phyloP scores from a whole-genome alignment of 805 yeast genomes.

The Ogataea glucozyma region DNA sequence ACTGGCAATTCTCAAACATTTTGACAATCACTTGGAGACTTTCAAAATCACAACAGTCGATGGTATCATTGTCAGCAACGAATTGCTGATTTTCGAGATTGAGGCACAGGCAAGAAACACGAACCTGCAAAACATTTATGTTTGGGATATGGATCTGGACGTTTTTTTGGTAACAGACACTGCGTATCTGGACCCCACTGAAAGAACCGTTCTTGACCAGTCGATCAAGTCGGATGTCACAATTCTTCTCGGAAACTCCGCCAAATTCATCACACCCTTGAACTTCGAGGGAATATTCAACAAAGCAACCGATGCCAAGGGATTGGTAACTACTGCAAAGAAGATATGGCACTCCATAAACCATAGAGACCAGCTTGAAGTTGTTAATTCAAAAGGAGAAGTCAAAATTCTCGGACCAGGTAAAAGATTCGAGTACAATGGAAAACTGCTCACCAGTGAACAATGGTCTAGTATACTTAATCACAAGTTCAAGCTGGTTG shows the following conservation, averaged over 20 bases:
- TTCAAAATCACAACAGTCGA: slow-evolving; percentile 30
- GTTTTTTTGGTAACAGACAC: slow-evolving; percentile 33
- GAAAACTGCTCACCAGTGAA: slow-evolving; percentile 24
- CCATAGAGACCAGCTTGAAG: slow-evolving; percentile 19
- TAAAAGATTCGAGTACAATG: slow-evolving; percentile 28
- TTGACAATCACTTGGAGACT: slow-evolving; percentile 27
- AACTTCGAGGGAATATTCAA: slow-evolving; percentile 31
- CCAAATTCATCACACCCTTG: slow-evolving; percentile 34
- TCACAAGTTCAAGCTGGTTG: slow-evolving; percentile 29
- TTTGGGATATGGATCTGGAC: slow-evolving; percentile 37
- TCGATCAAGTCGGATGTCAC: slow-evolving; percentile 28
- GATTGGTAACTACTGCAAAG: slow-evolving; percentile 15
- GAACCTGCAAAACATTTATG: slow-evolving; percentile 34
- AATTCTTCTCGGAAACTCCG: slow-evolving; percentile 35
- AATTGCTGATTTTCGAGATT: slow-evolving; percentile 35
- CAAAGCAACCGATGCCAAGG: slow-evolving; percentile 8
- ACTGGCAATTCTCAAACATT: slow-evolving; percentile 29
- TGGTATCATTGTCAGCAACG: slow-evolving; percentile 34
- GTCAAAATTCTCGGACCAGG: slow-evolving; percentile 34
- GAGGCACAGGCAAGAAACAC: slow-evolving; percentile 27
- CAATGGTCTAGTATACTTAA: slow-evolving; percentile 35
- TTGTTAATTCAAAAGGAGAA: slow-evolving; percentile 30
- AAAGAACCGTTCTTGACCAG: background rate
- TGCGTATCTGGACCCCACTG: slow-evolving; percentile 12
- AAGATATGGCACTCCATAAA: slow-evolving; percentile 26